Conservation (phyloP, 2,329 filamentous ascomycete species). For the Phyllosticta paracitricarpa region DNA sequence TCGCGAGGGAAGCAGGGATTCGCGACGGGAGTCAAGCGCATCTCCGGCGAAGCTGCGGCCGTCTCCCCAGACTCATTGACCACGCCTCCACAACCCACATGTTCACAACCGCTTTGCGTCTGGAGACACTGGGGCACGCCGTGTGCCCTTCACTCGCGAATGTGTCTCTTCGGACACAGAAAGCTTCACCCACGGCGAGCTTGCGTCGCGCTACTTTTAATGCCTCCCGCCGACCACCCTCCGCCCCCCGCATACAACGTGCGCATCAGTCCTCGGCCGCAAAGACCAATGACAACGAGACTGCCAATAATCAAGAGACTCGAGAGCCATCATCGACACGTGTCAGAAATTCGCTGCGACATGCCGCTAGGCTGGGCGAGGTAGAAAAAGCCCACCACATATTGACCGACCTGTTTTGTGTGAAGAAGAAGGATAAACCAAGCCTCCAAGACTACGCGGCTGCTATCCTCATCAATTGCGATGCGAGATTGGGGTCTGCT, state of each 20-base stretch:
- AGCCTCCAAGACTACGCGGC: slow-evolving; percentile 59
- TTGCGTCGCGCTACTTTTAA: background rate
- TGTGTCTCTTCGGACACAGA: background rate
- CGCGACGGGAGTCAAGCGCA: background rate
- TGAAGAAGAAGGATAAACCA: slow-evolving; percentile 44
- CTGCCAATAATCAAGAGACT: background rate
- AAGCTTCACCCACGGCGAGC: background rate
- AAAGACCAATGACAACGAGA: background rate
- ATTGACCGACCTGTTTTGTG: slow-evolving; percentile 43
- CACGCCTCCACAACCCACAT: background rate
- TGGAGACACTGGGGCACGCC: background rate
- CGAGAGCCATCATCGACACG: background rate
- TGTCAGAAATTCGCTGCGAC: background rate
- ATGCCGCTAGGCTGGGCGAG: background rate
- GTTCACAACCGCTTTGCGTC: background rate
- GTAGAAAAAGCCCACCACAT: slow-evolving; percentile 24
- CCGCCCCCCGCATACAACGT: background rate
- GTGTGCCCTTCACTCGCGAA: background rate
- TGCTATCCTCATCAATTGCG: slow-evolving; percentile 61
- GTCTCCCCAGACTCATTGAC: background rate
- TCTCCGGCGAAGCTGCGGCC: background rate
- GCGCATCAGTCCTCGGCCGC: background rate
- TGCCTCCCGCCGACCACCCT: background rate
- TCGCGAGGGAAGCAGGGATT: background rate
- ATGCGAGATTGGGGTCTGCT: slow-evolving; percentile 54